These are phyloP conservation scores for Colletotrichum sp. DNA, from an alignment of 2,329 filamentous ascomycete species.

Conservation along the genomic window DNA sequence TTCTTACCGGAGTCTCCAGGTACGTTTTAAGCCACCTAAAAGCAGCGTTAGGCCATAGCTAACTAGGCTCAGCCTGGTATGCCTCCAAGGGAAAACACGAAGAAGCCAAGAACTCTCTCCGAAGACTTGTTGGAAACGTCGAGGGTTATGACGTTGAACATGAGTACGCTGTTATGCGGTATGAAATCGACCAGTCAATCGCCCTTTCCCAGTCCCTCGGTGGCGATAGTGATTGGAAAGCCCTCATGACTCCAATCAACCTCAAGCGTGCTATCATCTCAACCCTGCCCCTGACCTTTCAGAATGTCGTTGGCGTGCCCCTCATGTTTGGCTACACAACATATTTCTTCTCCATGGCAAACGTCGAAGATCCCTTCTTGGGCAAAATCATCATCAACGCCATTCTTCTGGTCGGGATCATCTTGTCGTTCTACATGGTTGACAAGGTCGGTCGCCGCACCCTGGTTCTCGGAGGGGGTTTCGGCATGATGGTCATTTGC, in stretches of 20 bases:
- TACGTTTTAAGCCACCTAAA: not conserved
- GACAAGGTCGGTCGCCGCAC: slow-evolving; percentile 23
- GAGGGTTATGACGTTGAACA: not conserved
- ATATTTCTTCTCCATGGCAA: slow-evolving; percentile 28
- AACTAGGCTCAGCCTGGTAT: not conserved
- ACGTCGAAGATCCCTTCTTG: slow-evolving; percentile 25
- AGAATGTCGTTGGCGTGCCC: slow-evolving; percentile 26
- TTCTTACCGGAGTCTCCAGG: not conserved
- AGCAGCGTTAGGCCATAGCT: not conserved
- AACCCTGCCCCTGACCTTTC: not conserved
- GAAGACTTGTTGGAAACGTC: not conserved
- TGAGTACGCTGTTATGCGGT: not conserved
- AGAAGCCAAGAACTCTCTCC: not conserved
- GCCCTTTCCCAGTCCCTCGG: not conserved
- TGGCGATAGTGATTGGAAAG: not conserved
- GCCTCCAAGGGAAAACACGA: not conserved
- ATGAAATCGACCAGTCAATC: not conserved
- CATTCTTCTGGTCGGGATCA: slow-evolving; percentile 18
- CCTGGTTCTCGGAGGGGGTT: not conserved
- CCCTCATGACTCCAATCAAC: not conserved
- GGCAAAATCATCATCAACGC: slow-evolving; percentile 22
- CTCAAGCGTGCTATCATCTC: not conserved
- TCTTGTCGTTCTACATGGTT: slow-evolving; percentile 21
- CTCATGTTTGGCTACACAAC: slow-evolving; percentile 27
- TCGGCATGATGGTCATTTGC: not conserved